Evolutionary conservation across 2,329 filamentous ascomycete genomes (phyloP).

Genomic region (Reticulascus tulasneorum): DNA sequence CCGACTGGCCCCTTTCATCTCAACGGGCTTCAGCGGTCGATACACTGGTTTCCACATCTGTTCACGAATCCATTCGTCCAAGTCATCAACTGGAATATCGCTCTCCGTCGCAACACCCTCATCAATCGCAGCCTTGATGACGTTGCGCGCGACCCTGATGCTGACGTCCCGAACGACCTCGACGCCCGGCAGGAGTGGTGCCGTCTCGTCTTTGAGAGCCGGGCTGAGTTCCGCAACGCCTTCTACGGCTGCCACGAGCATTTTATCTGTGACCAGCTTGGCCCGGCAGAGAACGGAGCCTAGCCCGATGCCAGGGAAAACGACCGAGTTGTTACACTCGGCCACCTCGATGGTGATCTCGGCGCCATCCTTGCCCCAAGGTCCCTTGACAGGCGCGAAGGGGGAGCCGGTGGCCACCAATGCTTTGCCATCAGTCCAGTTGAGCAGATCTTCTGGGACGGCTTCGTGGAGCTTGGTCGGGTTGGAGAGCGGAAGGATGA

Average conservation of each 20-base stretch:
- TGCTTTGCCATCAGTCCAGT: conserved; percentile 74
- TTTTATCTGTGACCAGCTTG: conserved; percentile 64
- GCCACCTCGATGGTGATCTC: conserved; percentile 51
- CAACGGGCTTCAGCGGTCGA: conserved; percentile 56
- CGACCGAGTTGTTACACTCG: conserved; percentile 86
- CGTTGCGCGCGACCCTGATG: conserved; percentile 69
- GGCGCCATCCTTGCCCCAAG: conserved; percentile 44
- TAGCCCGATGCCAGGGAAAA: conserved; percentile 82
- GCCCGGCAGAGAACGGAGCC: conserved; percentile 70
- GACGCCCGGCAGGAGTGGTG: conserved; percentile 72
- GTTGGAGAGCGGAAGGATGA: conserved; percentile 79
- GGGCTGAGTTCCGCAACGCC: conserved; percentile 70
- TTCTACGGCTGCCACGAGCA: conserved; percentile 77
- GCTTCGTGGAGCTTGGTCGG: conserved; percentile 83
- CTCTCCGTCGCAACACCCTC: conserved; percentile 64
- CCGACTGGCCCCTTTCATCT: conserved; percentile 46
- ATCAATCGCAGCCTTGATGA: conserved; percentile 67
- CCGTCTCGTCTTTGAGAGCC: conserved; percentile 57
- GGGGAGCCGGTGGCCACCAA: conserved; percentile 82
- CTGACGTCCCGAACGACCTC: conserved; percentile 70
- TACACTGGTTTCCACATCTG: conserved; percentile 80
- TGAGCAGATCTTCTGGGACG: conserved; percentile 67
- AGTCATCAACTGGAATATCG: conserved; percentile 55
- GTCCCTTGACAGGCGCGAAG: conserved; percentile 66
- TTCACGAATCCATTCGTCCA: conserved; percentile 69